Evolutionary conservation across 2,329 filamentous ascomycete genomes (phyloP), one percentile per base, ranked within the genome.

Genomic region (Akanthomyces lecanii): DNA sequence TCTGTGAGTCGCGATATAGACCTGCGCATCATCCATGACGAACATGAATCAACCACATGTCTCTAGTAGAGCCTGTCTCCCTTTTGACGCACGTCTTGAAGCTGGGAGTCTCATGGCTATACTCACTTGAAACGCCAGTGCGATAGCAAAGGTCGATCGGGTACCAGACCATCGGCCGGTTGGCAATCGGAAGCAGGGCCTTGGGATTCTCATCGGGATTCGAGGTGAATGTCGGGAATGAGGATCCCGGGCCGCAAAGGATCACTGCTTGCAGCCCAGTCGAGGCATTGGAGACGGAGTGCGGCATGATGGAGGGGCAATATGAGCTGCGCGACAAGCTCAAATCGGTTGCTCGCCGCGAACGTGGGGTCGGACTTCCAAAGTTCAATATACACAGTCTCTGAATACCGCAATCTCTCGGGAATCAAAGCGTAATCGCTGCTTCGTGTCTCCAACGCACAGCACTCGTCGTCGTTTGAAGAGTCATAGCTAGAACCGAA

Each of bases 81-180:
- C 28, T 28, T n/a, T 38, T 38, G 28, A 5, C 14, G n/a, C 30
- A 23, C 55, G 25, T 23, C 14, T 42, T 5, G 38, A 23, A n/a
- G 45, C 36, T 60, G 5, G 36, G 28, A 10, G 38, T 12, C 3
- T 40, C 30, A 18, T 42, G 14, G 14, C 4, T 38, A 55, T 51
- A 75, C 84, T 75, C 75, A 90, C 89, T 82, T 71, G 88, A 90
- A 67, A 93, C 85, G 68, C 91, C 90, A 74, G 89, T 90, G 44
- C 90, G 86, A 71, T 92, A 90, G 76, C 90, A 94, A 78, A 91
- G 94, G 70, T 94, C 90, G 47, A 95, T 84, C 6, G 91, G 88
- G 73, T 95, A 95, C 89, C 91, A 94, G 52, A 95, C 88, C 91
- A 95, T 95, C 1, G 91, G 91, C 68, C 91, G 79, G 74, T 95